Conservation (phyloP, 2,329 filamentous ascomycete genomes). For the Exophiala dermatitidis region DNA sequence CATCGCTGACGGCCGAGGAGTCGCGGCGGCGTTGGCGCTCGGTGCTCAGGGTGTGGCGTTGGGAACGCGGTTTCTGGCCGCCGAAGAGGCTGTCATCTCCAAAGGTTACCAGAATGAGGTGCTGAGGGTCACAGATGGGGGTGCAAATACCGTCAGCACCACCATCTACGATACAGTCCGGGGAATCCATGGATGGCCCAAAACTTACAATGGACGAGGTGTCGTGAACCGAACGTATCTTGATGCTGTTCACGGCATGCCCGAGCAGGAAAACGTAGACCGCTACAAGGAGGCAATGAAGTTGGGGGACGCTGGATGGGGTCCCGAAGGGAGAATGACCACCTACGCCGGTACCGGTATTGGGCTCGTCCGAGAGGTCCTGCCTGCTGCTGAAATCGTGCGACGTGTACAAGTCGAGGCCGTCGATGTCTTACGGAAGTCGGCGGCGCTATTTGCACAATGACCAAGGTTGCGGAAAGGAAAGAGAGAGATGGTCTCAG, state of each 20-base stretch:
- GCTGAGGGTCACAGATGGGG: conserved; percentile 46
- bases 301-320: conserved; percentile 49
- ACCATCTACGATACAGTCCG: conserved; percentile 50
- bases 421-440: conserved; percentile 14
- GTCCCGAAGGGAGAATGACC: conserved; percentile 48
- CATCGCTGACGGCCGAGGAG: conserved; percentile 47
- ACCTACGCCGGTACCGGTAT: conserved; percentile 58
- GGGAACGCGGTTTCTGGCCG: conserved; percentile 58
- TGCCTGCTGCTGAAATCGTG: conserved; percentile 47
- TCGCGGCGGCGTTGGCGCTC: conserved; percentile 45
- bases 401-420: conserved; percentile 23
- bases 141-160: conserved; percentile 43
- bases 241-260: conserved; percentile 36
- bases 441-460: conserved; percentile 8
- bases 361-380: conserved; percentile 49
- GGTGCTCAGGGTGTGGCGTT: conserved; percentile 51
- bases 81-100: conserved; percentile 43
- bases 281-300: conserved; percentile 44
- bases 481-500: background rate
- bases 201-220: conserved; percentile 51
- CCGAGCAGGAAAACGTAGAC: conserved; percentile 36
- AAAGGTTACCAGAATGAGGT: conserved; percentile 47
- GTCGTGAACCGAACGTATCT: conserved; percentile 50
- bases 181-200: conserved; percentile 53
- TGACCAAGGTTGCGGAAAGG: background rate